Percentiles rank a stretch among this genome's conserved stretches.
Conservation (phyloP, 208 protist genomes). For the Tetramitus jugosus region DNA sequence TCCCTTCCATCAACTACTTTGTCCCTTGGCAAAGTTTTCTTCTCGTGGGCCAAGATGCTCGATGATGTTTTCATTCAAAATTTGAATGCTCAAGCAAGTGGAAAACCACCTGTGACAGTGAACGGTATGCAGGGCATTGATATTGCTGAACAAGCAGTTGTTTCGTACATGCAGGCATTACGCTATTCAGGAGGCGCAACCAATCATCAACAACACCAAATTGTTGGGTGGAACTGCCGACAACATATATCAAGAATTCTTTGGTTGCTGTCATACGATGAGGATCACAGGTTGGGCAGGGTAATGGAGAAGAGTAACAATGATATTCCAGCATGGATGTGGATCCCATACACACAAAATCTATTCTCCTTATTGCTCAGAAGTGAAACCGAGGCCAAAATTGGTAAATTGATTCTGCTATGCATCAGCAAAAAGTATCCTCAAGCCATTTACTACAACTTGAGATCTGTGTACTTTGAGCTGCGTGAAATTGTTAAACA, state of each 20-base stretch:
- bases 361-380: conserved; percentile 7
- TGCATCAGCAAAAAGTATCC: neutral
- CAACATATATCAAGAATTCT: neutral
- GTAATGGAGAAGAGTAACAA: conserved; percentile 1
- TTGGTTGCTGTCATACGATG: conserved; percentile 14
- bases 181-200: neutral
- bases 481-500: neutral
- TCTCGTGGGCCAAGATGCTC: neutral
- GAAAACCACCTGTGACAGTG: neutral
- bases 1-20: neutral
- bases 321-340: conserved; percentile 26
- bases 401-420: neutral
- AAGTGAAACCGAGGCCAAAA: neutral
- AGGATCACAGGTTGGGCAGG: neutral
- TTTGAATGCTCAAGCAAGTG: neutral
- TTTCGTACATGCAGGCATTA: neutral
- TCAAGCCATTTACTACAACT: neutral
- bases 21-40: neutral
- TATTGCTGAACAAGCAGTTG: conserved; percentile 4
- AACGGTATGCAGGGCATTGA: neutral
- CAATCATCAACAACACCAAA: neutral
- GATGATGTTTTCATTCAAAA: neutral
- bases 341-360: conserved; percentile 16
- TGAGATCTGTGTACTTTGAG: conserved; percentile 2
- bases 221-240: neutral